phyloP scores from a whole-genome alignment of 2,329 filamentous ascomycete genomes.

The Xylaria sp. region DNA sequence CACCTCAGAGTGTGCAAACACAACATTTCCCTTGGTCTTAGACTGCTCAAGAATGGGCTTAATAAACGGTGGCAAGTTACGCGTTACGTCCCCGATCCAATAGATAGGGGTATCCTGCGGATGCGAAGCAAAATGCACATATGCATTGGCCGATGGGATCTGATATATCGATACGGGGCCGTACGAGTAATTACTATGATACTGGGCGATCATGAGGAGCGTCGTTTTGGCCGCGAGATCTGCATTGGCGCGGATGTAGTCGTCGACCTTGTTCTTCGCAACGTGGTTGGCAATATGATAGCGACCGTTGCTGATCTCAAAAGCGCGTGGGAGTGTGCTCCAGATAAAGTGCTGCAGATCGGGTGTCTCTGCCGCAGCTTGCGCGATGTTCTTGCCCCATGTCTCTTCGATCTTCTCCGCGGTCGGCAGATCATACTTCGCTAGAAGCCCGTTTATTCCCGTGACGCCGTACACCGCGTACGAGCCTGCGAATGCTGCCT shows the following conservation, averaged over 20 bases:
- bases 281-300: conserved; percentile 15
- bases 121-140: conserved; percentile 32
- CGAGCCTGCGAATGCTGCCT: conserved; percentile 28
- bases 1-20: conserved; percentile 27
- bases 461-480: conserved; percentile 34
- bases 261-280: conserved; percentile 27
- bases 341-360: conserved; percentile 32
- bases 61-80: conserved; percentile 25
- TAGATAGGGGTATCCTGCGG: conserved; percentile 25
- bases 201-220: conserved; percentile 26
- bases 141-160: conserved; percentile 27
- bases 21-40: conserved; percentile 29
- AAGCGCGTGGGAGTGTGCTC: conserved; percentile 29
- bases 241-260: conserved; percentile 30
- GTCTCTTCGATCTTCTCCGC: conserved; percentile 9
- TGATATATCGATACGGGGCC: conserved; percentile 21
- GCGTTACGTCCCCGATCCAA: conserved; percentile 30
- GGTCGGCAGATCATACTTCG: conserved; percentile 2
- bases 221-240: conserved; percentile 32
- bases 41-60: conserved; percentile 33
- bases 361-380: conserved; percentile 24
- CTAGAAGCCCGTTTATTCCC: conserved; percentile 5
- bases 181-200: conserved; percentile 29
- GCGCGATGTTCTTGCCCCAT: conserved; percentile 32
- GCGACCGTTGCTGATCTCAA: conserved; percentile 26